phyloP scores from a whole-genome alignment of 257 asterid genomes.

The Scutellaria minor region DNA sequence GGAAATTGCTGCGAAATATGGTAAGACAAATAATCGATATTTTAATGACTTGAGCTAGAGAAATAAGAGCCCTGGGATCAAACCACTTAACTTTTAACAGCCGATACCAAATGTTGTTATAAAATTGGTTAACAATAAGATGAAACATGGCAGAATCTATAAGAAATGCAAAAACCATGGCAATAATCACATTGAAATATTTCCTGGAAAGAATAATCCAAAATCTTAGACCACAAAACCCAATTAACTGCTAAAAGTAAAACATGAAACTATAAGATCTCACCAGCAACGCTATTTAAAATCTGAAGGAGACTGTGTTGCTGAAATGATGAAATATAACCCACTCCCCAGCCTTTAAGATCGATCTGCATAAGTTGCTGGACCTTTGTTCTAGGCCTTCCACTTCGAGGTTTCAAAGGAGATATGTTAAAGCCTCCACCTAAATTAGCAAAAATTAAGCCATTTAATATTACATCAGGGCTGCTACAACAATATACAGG shows the following conservation, averaged over 20 bases:
- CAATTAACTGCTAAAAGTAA: constrained; percentile 21
- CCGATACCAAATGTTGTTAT: neutral
- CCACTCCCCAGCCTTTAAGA: constrained; percentile 96
- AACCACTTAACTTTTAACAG: constrained; percentile 13
- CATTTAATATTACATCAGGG: constrained; percentile 11
- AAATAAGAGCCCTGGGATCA: constrained; percentile 13
- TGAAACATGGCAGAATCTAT: constrained; percentile 19
- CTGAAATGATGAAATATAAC: constrained; percentile 83
- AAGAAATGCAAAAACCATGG: constrained; percentile 10
- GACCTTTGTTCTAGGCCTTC: constrained; percentile 93
- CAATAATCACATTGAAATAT: constrained; percentile 1
- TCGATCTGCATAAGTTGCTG: constrained; percentile 99
- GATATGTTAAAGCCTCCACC: constrained; percentile 98
- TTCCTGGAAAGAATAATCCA: neutral
- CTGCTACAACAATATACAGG: constrained; percentile 2
- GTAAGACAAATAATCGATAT: neutral
- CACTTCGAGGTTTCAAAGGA: constrained; percentile 75
- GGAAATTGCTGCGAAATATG: neutral
- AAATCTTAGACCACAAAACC: constrained; percentile 27
- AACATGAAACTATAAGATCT: constrained; percentile 34
- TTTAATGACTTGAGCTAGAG: neutral
- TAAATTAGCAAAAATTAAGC: constrained; percentile 40
- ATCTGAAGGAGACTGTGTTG: constrained; percentile 94
- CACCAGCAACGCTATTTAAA: constrained; percentile 94
- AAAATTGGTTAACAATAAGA: neutral